Evolutionary conservation across 1,284 basidiomycete species (phyloP).

Genomic region (Ganoderma resinaceum): DNA sequence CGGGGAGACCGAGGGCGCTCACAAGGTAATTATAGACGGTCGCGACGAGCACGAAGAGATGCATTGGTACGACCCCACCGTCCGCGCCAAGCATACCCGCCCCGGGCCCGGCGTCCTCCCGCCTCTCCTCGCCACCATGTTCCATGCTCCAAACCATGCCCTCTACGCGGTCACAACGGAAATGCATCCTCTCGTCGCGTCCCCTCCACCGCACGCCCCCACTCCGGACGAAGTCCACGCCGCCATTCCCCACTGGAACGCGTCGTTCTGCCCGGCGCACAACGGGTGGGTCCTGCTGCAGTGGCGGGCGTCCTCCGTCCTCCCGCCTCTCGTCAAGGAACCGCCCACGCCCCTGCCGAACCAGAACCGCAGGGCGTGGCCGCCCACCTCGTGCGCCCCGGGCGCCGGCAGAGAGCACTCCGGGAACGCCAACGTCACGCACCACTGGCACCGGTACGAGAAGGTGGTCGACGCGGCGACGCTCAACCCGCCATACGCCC

Average conservation of each 20-base stretch:
- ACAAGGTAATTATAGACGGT: slow-evolving; percentile 57
- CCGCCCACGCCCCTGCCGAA: slow-evolving; percentile 59
- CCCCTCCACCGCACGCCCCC: slow-evolving; percentile 44
- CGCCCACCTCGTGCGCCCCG: slow-evolving; percentile 57
- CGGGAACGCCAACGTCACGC: slow-evolving; percentile 63
- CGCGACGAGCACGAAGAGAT: slow-evolving; percentile 63
- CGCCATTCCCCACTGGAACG: slow-evolving; percentile 78
- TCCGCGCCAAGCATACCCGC: slow-evolving; percentile 50
- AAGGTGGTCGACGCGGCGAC: slow-evolving; percentile 69
- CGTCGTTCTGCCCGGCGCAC: slow-evolving; percentile 80
- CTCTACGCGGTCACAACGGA: slow-evolving; percentile 64
- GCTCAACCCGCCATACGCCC: slow-evolving; percentile 66
- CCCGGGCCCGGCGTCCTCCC: slow-evolving; percentile 76
- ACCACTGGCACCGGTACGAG: slow-evolving; percentile 80
- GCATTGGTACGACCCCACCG: slow-evolving; percentile 68
- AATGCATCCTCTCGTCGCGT: slow-evolving; percentile 38
- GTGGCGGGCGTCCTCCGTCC: slow-evolving; percentile 66
- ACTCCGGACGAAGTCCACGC: slow-evolving; percentile 65
- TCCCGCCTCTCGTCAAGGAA: slow-evolving; percentile 61
- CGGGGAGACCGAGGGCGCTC: slow-evolving; percentile 30
- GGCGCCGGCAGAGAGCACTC: slow-evolving; percentile 54
- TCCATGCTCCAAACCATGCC: slow-evolving; percentile 75
- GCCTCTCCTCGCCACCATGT: slow-evolving; percentile 63
- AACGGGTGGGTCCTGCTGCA: slow-evolving; percentile 80
- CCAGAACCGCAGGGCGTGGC: slow-evolving; percentile 55